Evolutionary conservation across 176 grass and related monocot genomes (phyloP).

Genomic region (Aegilops tauschii): DNA sequence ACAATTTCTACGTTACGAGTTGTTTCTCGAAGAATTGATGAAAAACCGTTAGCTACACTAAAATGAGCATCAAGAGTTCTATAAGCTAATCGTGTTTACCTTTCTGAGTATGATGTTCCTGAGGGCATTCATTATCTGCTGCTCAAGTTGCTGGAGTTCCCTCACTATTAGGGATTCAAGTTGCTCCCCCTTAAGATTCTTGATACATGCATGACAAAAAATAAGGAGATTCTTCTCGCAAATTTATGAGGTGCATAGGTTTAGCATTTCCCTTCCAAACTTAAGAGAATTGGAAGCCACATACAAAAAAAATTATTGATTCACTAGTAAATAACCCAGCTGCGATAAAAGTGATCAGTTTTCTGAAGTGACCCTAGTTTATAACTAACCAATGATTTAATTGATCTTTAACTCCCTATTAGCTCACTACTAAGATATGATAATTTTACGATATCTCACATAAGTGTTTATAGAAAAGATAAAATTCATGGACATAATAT

Average conservation of each 20-base stretch:
- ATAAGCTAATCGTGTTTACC: constrained; percentile 28
- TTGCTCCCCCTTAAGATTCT: constrained; percentile 41
- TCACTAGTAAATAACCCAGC: neutral
- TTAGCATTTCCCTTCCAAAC: neutral
- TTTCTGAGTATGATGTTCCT: constrained; percentile 63
- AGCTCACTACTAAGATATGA: neutral
- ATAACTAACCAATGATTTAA: neutral
- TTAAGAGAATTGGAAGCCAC: neutral
- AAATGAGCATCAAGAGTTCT: neutral
- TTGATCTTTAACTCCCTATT: neutral
- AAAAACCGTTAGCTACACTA: too few relatives aligned
- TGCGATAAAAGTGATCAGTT: neutral
- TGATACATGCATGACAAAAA: constrained; percentile 22
- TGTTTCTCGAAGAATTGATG: too few relatives aligned
- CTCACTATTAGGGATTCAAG: neutral
- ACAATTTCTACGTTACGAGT: neutral
- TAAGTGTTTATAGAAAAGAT: too few relatives aligned
- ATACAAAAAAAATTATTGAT: neutral
- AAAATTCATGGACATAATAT: too few relatives aligned
- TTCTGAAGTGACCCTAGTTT: too few relatives aligned
- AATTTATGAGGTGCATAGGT: neutral
- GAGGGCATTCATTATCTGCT: constrained; percentile 53
- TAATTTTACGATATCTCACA: too few relatives aligned
- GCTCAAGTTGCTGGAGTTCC: constrained; percentile 69
- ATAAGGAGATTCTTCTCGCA: neutral